Conservation (phyloP, 768 basidiomycete species). For the Phlebiopsis flavidoalba region DNA sequence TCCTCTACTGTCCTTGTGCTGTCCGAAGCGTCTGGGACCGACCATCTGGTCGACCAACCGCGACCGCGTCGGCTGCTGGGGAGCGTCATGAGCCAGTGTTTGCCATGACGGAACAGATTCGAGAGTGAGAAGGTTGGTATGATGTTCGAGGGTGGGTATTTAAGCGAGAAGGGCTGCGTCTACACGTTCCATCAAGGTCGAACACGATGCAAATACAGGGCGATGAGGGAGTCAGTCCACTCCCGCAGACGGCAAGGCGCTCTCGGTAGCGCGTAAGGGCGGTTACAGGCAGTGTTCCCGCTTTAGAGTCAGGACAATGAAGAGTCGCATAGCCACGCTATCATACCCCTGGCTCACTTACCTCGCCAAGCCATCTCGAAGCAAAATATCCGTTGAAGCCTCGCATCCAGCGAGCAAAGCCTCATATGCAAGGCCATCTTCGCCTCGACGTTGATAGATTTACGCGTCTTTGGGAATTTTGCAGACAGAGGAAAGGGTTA, state of each 20-base stretch:
- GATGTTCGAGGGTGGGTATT: neutral
- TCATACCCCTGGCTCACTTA: neutral
- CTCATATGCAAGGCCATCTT: neutral
- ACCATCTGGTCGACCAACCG: neutral
- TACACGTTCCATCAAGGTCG: neutral
- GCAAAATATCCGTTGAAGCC: neutral
- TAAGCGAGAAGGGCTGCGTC: neutral
- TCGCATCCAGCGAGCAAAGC: neutral
- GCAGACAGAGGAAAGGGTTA: neutral
- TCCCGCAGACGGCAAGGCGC: neutral
- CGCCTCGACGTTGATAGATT: neutral
- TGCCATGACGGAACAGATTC: slow-evolving; percentile 1
- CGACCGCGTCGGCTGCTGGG: neutral
- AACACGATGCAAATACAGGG: slow-evolving; percentile 6
- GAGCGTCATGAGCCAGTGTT: neutral
- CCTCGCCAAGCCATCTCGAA: neutral
- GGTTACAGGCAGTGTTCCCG: neutral
- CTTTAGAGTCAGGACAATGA: neutral
- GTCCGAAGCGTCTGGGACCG: neutral
- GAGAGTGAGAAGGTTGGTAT: neutral
- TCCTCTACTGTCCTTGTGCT: neutral
- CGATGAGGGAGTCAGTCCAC: neutral
- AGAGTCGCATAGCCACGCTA: neutral
- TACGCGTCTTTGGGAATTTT: neutral
- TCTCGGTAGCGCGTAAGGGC: slow-evolving; percentile 3